Conservation (phyloP, 129 eudicot genomes). For the Flaveria bidentis region DNA sequence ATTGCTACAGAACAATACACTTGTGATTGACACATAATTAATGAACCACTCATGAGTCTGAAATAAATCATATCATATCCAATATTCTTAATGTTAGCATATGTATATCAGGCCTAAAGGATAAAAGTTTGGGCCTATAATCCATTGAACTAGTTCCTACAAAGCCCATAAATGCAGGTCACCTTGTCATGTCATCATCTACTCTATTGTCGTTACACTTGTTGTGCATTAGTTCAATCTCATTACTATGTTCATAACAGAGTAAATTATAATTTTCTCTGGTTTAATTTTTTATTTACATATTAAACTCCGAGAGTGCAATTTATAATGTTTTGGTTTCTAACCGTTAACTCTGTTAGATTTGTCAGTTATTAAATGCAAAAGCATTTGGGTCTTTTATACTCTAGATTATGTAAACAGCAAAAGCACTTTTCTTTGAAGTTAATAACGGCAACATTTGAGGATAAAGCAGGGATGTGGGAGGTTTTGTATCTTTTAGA, state of each 20-base stretch:
- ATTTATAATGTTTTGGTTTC: too few relatives aligned
- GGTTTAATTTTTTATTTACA: too few relatives aligned
- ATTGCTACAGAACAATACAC: not conserved
- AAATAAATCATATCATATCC: not conserved
- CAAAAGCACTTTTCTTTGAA: constrained; percentile 23
- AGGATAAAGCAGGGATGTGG: constrained; percentile 5
- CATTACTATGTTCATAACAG: too few relatives aligned
- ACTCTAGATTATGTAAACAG: not conserved
- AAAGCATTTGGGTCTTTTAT: too few relatives aligned
- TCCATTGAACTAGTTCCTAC: not conserved
- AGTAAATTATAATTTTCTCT: too few relatives aligned
- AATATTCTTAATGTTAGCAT: not conserved
- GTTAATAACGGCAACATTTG: constrained; percentile 28
- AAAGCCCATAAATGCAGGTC: too few relatives aligned
- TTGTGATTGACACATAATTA: not conserved
- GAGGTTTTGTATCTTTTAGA: not conserved
- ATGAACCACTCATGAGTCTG: not conserved
- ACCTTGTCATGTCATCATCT: too few relatives aligned
- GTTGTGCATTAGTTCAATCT: too few relatives aligned
- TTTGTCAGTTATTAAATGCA: too few relatives aligned
- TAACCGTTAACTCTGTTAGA: too few relatives aligned
- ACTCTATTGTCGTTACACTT: too few relatives aligned
- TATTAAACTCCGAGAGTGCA: too few relatives aligned
- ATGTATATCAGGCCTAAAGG: not conserved
- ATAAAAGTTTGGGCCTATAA: constrained; percentile 1